A percentile compares a stretch with the other conserved stretches of the same genome.
phyloP scores from a whole-genome alignment of 768 basidiomycete genomes.

The Sistotremastrum suecicum region DNA sequence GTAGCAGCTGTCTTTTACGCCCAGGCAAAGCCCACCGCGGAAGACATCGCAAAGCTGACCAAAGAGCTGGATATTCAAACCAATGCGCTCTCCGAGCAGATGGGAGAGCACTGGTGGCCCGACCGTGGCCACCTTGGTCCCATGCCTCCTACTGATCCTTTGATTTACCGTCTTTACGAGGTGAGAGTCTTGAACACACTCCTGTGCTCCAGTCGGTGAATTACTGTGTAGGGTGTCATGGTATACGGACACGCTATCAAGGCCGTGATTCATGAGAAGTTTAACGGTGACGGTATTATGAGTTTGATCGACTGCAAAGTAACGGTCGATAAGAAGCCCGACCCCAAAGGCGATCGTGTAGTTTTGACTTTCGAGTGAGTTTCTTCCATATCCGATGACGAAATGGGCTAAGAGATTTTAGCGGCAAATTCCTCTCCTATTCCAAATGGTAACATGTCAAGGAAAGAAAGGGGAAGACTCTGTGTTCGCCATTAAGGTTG shows the following conservation, averaged over 20 bases:
- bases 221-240: slow-evolving; percentile 35
- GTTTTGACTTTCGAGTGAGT: slow-evolving; percentile 69
- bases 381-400: not conserved
- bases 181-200: slow-evolving; percentile 19
- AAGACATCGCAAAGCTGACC: slow-evolving; percentile 43
- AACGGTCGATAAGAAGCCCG: slow-evolving; percentile 48
- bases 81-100: slow-evolving; percentile 23
- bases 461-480: too few species aligned
- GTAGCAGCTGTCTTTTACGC: slow-evolving; percentile 73
- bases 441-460: slow-evolving; percentile 39
- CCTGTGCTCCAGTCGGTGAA: not conserved
- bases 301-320: slow-evolving; percentile 79
- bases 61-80: slow-evolving; percentile 33
- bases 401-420: slow-evolving; percentile 13
- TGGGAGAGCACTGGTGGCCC: slow-evolving; percentile 64
- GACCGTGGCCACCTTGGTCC: slow-evolving; percentile 53
- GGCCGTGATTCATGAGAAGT: slow-evolving; percentile 72
- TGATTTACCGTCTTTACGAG: slow-evolving; percentile 75
- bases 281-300: slow-evolving; percentile 76
- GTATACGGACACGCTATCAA: slow-evolving; percentile 76
- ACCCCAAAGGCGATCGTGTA: slow-evolving; percentile 71
- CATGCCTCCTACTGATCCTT: slow-evolving; percentile 61
- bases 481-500: too few species aligned
- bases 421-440: slow-evolving; percentile 70
- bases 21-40: slow-evolving; percentile 55